Conservation (phyloP, 148 eudicot genomes). For the Beta vulgaris region DNA sequence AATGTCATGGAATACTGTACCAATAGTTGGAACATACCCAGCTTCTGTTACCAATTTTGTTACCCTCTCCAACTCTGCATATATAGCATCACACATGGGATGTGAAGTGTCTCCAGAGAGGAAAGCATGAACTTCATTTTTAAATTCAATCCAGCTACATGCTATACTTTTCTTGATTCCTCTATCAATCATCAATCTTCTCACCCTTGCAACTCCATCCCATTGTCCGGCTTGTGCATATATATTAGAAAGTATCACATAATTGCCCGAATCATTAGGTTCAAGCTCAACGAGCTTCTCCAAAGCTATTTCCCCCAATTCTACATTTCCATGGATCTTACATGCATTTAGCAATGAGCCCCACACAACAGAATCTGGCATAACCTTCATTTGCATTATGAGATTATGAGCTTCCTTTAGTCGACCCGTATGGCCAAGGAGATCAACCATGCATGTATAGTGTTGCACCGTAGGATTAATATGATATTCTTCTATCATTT, state of each 20-base stretch:
- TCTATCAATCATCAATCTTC: slow-evolving; percentile 45
- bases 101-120: slow-evolving; percentile 55
- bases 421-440: slow-evolving; percentile 53
- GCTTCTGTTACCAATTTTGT: slow-evolving; percentile 40
- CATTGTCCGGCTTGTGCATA: slow-evolving; percentile 67
- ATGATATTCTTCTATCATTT: slow-evolving; percentile 45
- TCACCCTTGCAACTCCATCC: slow-evolving; percentile 58
- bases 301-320: slow-evolving; percentile 51
- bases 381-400: slow-evolving; percentile 42
- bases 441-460: slow-evolving; percentile 62
- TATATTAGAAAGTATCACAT: slow-evolving; percentile 55
- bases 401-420: slow-evolving; percentile 49
- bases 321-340: slow-evolving; percentile 51
- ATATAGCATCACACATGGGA: slow-evolving; percentile 50
- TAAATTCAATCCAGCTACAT: slow-evolving; percentile 67
- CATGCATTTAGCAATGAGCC: slow-evolving; percentile 59
- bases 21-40: slow-evolving; percentile 51
- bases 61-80: slow-evolving; percentile 49
- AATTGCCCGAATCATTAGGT: slow-evolving; percentile 58
- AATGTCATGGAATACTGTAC: slow-evolving; percentile 58
- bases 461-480: slow-evolving; percentile 56
- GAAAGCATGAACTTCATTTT: slow-evolving; percentile 56
- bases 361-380: slow-evolving; percentile 57
- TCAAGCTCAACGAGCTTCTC: slow-evolving; percentile 55
- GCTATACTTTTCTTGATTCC: slow-evolving; percentile 54